Base-by-base conservation (phyloP, 495 filamentous ascomycete species). In the Aspergillus cristatus region DNA sequence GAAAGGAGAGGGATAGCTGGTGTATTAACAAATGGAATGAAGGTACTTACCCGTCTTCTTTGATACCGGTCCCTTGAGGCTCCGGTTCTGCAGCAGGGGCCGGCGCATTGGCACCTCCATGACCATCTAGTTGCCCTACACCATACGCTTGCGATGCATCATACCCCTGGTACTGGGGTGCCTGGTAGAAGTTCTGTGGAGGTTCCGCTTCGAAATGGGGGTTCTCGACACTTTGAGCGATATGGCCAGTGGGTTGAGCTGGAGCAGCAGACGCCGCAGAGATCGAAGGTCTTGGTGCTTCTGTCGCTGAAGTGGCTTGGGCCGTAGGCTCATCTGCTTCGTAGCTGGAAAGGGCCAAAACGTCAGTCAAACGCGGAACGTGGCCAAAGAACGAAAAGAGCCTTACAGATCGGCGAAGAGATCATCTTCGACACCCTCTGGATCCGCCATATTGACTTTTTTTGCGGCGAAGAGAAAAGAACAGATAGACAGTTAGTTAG, bases 351-450 rank as follows among this genome's bases (percentile, higher is more conserved):
- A 37, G 3, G 32, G 18, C 17, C 15, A 15, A 10, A n/a, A 24
- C 8, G 7, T 51, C 17, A 43, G 43, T 28, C 20, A 26, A 5
- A 18, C 26, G 18, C 1, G n/a, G 12, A 28, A 35, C 32, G 4
- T 33, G 14, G 11, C 34, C 25, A 17, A 20, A 36, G 15, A 34
- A 31, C 17, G 16, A 40, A 28, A 31, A 25, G n/a, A n/a, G n/a
- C n/a, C 87, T 58, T 72, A 97, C 91, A 98, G 77, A 68, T 98
- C 91, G 46, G 88, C 91, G 59, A 98, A 98, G 53, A 98, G 82
- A 74, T 98, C 91, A 52, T 97, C 93, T 36, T 97, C 93, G 46
- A 89, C 79, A 43, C 89, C 87, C 58, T 93, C 88, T 34, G 77
- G 75, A 57, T 94, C 88, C 16, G 86, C 76, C 87, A 94, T 94